Conservation (phyloP, 495 filamentous ascomycete species). For the Xylaria bambusicola region DNA sequence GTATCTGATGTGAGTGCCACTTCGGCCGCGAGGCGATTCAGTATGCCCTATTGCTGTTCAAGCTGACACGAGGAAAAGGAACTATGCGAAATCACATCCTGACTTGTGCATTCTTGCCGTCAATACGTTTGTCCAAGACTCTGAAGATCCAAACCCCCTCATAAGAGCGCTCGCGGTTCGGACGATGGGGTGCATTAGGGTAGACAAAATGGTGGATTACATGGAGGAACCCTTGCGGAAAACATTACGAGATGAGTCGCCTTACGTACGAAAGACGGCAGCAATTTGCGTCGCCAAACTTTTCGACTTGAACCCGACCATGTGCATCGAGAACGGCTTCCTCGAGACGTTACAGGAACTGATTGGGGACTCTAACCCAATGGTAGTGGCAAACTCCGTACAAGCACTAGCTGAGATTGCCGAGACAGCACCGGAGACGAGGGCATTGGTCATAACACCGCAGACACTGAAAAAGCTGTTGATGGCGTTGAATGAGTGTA, state of each 20-base stretch:
- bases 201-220: slow-evolving; percentile 99
- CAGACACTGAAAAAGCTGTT: slow-evolving; percentile 88
- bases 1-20: slow-evolving; percentile 80
- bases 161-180: slow-evolving; percentile 93
- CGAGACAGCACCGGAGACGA: slow-evolving; percentile 87
- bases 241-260: slow-evolving; percentile 94
- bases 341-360: slow-evolving; percentile 93
- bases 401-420: slow-evolving; percentile 90
- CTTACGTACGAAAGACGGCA: slow-evolving; percentile 97
- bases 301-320: slow-evolving; percentile 86
- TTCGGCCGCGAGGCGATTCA: not conserved
- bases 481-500: slow-evolving; percentile 97
- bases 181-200: slow-evolving; percentile 99
- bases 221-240: slow-evolving; percentile 99
- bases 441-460: slow-evolving; percentile 77
- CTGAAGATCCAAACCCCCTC: slow-evolving; percentile 96
- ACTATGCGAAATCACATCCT: slow-evolving; percentile 99
- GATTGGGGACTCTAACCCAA: slow-evolving; percentile 96
- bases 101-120: slow-evolving; percentile 99
- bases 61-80: slow-evolving; percentile 59
- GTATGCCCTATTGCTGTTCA: not conserved
- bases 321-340: slow-evolving; percentile 97
- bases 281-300: slow-evolving; percentile 98
- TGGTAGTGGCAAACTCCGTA: slow-evolving; percentile 98
- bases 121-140: slow-evolving; percentile 99